These are phyloP conservation scores for Stemphylium vesicarium DNA, from an alignment of 2,329 filamentous ascomycete species.

Conservation along the genomic window DNA sequence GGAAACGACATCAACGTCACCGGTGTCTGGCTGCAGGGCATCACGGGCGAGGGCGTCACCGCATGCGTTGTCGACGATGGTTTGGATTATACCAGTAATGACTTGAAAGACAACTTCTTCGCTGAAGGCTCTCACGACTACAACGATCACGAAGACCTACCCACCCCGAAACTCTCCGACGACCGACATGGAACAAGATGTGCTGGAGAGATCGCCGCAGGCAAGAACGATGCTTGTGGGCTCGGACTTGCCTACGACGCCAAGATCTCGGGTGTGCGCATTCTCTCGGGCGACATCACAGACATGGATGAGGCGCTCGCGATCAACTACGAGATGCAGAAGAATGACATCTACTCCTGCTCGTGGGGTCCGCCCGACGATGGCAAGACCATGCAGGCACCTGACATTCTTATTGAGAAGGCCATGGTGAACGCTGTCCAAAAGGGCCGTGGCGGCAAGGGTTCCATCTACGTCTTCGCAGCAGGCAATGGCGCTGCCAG, in stretches of 20 bases:
- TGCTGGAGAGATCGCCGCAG: slow-evolving; percentile 91
- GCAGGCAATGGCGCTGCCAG: slow-evolving; percentile 87
- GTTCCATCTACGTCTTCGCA: slow-evolving; percentile 95
- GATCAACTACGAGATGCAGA: slow-evolving; percentile 88
- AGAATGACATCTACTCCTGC: slow-evolving; percentile 97
- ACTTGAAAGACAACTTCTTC: slow-evolving; percentile 93
- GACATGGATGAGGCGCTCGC: slow-evolving; percentile 92
- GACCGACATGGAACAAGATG: slow-evolving; percentile 93
- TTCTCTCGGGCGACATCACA: slow-evolving; percentile 86
- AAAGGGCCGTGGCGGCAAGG: slow-evolving; percentile 80
- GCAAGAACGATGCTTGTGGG: slow-evolving; percentile 90
- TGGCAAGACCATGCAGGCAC: slow-evolving; percentile 90
- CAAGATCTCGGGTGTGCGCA: slow-evolving; percentile 88
- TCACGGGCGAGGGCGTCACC: slow-evolving; percentile 87
- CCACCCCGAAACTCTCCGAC: slow-evolving; percentile 80
- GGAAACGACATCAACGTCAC: slow-evolving; percentile 98
- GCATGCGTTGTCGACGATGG: slow-evolving; percentile 97
- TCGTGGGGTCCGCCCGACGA: slow-evolving; percentile 98
- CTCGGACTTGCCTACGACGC: slow-evolving; percentile 95
- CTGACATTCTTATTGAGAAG: slow-evolving; percentile 82
- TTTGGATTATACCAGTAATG: slow-evolving; percentile 91
- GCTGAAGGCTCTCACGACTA: slow-evolving; percentile 93
- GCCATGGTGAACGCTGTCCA: slow-evolving; percentile 94
- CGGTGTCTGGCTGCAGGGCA: slow-evolving; percentile 85
- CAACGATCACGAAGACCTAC: slow-evolving; percentile 82